A percentile compares a stretch with the other conserved stretches of the same genome.
phyloP scores from a whole-genome alignment of 208 protist genomes.

The Leishmania gerbilli region DNA sequence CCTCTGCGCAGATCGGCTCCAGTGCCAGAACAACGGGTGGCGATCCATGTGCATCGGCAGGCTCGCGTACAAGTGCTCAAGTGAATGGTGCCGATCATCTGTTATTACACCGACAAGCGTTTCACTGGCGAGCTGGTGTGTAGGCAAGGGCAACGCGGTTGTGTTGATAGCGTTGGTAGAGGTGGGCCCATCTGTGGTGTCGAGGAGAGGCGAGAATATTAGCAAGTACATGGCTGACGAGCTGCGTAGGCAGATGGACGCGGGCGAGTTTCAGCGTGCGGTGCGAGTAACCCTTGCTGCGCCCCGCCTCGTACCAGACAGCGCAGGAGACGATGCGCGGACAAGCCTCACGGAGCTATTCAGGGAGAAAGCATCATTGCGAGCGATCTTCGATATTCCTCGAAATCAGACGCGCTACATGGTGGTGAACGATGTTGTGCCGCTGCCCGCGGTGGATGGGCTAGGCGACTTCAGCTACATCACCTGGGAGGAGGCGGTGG shows the following conservation, averaged over 20 bases:
- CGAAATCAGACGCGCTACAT: slow-evolving; percentile 3
- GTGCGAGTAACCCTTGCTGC: background rate
- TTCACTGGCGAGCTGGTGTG: background rate
- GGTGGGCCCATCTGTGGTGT: slow-evolving; percentile 24
- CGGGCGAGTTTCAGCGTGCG: background rate
- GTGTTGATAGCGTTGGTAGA: slow-evolving; percentile 19
- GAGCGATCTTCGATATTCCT: background rate
- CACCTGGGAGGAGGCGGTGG: slow-evolving; percentile 11
- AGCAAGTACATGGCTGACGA: slow-evolving; percentile 24
- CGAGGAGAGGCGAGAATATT: slow-evolving; percentile 1
- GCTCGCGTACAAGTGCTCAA: slow-evolving; percentile 14
- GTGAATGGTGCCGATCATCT: background rate
- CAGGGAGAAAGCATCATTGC: background rate
- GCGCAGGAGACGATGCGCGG: background rate
- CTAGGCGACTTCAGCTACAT: background rate
- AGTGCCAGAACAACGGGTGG: slow-evolving; percentile 32
- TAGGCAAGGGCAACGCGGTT: background rate
- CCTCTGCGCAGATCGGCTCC: slow-evolving; percentile 29
- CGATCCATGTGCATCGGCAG: slow-evolving; percentile 13
- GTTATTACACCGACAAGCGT: background rate
- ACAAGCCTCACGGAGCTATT: background rate
- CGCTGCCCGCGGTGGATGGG: background rate
- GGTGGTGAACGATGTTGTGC: slow-evolving; percentile 14
- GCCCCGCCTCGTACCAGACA: background rate
- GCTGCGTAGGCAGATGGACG: background rate